These are phyloP conservation scores for Aphanomyces euteiches DNA, from an alignment of 352 stramenopile genomes.

Conservation along the genomic window DNA sequence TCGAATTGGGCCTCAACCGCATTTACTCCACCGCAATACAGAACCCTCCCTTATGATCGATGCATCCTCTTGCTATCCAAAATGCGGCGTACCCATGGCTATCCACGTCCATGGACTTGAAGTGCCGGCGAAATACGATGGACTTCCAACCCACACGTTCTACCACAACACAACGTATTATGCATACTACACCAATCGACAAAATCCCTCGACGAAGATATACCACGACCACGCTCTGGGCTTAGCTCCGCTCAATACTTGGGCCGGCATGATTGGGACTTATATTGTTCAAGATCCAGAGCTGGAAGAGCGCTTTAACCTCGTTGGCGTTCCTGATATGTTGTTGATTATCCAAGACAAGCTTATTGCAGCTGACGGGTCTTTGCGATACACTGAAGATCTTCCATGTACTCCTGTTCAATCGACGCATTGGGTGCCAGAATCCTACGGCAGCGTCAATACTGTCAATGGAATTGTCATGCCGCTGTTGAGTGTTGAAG, in stretches of 20 bases:
- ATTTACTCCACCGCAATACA: slow-evolving; percentile 53
- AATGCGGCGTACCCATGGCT: slow-evolving; percentile 58
- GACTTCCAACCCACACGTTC: slow-evolving; percentile 51
- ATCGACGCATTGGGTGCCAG: slow-evolving; percentile 51
- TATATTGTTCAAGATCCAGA: slow-evolving; percentile 61
- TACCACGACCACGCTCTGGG: slow-evolving; percentile 74
- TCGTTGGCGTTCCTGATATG: slow-evolving; percentile 47
- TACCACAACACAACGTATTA: slow-evolving; percentile 65
- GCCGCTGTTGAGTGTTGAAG: slow-evolving; percentile 56
- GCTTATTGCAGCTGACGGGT: slow-evolving; percentile 50
- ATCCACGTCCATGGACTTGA: slow-evolving; percentile 66
- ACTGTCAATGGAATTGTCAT: slow-evolving; percentile 68
- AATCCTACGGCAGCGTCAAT: slow-evolving; percentile 63
- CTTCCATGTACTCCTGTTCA: slow-evolving; percentile 44
- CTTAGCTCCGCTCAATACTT: slow-evolving; percentile 60
- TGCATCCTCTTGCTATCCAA: slow-evolving; percentile 60
- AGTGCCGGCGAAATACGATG: slow-evolving; percentile 59
- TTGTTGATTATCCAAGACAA: slow-evolving; percentile 52
- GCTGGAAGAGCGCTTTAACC: slow-evolving; percentile 44
- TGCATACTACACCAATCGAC: slow-evolving; percentile 61
- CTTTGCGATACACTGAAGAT: slow-evolving; percentile 65
- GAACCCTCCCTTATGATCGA: slow-evolving; percentile 44
- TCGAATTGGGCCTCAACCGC: slow-evolving; percentile 39
- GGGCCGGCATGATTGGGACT: slow-evolving; percentile 55
- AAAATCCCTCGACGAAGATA: slow-evolving; percentile 61